Conservation (phyloP, 2,329 filamentous ascomycete species). For the Colletotrichum scovillei region DNA sequence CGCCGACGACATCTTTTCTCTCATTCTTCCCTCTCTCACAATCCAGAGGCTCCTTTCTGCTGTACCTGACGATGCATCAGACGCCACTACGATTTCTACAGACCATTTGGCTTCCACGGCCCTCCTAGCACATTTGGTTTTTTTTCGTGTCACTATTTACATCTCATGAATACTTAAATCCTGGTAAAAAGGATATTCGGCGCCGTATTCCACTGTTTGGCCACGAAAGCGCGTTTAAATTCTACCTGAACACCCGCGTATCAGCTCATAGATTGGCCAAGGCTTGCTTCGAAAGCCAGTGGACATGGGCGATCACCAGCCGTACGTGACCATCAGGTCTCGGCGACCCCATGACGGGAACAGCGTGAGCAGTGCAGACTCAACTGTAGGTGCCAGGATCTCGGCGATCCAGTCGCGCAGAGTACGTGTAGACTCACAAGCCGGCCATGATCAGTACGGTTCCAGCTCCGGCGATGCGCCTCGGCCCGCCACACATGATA, state of each 20-base stretch:
- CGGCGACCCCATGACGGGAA: slow-evolving; percentile 57
- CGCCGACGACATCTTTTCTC: neutral
- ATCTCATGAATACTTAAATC: neutral
- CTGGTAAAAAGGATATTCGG: neutral
- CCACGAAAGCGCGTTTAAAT: neutral
- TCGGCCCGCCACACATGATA: slow-evolving; percentile 64
- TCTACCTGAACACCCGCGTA: neutral
- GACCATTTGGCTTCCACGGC: slow-evolving; percentile 21
- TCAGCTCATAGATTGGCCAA: neutral
- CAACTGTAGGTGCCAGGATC: slow-evolving; percentile 54
- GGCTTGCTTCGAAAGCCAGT: neutral
- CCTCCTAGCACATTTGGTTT: slow-evolving; percentile 2
- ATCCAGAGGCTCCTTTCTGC: neutral
- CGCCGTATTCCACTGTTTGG: neutral
- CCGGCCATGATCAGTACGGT: slow-evolving; percentile 52
- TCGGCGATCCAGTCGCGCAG: slow-evolving; percentile 24
- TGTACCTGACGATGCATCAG: slow-evolving; percentile 15
- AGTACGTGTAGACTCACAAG: slow-evolving; percentile 30
- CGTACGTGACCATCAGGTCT: slow-evolving; percentile 66
- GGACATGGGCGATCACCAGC: slow-evolving; percentile 44
- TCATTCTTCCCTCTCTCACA: neutral
- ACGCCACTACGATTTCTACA: neutral
- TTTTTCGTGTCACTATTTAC: neutral
- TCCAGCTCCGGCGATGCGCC: slow-evolving; percentile 53
- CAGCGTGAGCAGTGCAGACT: slow-evolving; percentile 60